Conservation (phyloP, 805 yeast species). For the Candida rishiriensis region DNA sequence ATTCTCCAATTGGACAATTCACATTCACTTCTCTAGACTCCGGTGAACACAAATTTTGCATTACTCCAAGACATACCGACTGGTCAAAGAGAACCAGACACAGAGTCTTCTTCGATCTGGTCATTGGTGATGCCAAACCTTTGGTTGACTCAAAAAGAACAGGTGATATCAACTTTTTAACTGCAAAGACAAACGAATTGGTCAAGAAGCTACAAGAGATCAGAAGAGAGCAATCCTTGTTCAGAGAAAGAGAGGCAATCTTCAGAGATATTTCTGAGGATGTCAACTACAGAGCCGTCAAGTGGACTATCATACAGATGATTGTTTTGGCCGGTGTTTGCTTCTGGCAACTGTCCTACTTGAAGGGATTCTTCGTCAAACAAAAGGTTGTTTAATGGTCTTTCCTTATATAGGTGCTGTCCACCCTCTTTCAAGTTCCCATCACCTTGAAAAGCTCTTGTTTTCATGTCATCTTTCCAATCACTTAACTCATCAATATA, state of each 20-base stretch:
- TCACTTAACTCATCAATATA: too few relatives aligned
- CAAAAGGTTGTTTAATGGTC: constrained; percentile 55
- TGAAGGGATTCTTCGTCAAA: constrained; percentile 73
- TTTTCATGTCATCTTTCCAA: too few relatives aligned
- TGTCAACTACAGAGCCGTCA: constrained; percentile 64
- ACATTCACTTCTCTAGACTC: constrained; percentile 69
- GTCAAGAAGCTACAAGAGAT: constrained; percentile 55
- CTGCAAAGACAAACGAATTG: constrained; percentile 52
- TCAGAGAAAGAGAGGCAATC: constrained; percentile 69
- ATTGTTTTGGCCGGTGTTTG: constrained; percentile 63
- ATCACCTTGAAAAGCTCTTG: too few relatives aligned
- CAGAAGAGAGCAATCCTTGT: constrained; percentile 59
- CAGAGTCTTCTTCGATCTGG: constrained; percentile 67
- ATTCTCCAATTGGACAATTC: constrained; percentile 61
- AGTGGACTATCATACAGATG: constrained; percentile 69
- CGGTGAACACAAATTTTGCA: constrained; percentile 77
- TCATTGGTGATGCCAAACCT: constrained; percentile 58
- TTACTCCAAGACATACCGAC: constrained; percentile 46
- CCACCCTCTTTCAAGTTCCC: too few relatives aligned
- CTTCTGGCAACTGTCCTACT: constrained; percentile 68
- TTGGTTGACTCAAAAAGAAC: constrained; percentile 66
- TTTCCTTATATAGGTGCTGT: not conserved
- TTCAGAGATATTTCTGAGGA: constrained; percentile 71
- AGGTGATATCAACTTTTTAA: constrained; percentile 49
- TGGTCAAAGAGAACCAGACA: constrained; percentile 49